phyloP scores from a whole-genome alignment of 2,329 filamentous ascomycete genomes.

The Fusarium pseudocircinatum region DNA sequence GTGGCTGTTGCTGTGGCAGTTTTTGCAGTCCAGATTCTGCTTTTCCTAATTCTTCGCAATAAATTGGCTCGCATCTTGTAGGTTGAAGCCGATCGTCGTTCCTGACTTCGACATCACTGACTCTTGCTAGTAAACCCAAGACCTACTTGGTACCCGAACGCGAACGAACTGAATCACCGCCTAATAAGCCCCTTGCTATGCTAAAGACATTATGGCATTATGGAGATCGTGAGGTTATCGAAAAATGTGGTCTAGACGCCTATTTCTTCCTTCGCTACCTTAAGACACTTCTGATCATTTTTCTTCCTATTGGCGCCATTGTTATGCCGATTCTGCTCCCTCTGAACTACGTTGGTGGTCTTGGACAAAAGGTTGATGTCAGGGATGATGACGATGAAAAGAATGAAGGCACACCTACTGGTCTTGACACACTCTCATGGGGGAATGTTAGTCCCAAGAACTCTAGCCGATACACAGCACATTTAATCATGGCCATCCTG shows the following conservation, averaged over 20 bases:
- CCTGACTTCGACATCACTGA: too few relatives aligned
- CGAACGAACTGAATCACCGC: conserved; percentile 82
- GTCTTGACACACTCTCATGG: conserved; percentile 86
- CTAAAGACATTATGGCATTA: conserved; percentile 71
- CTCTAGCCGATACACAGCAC: conserved; percentile 80
- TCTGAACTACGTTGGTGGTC: conserved; percentile 79
- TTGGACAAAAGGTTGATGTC: conserved; percentile 63
- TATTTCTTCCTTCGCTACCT: conserved; percentile 97
- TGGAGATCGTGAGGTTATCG: conserved; percentile 83
- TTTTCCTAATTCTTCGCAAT: too few relatives aligned
- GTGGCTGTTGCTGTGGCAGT: too few relatives aligned
- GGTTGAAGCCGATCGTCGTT: too few relatives aligned
- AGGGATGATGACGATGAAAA: conserved; percentile 39
- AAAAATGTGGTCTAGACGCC: conserved; percentile 94
- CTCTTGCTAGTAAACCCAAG: conserved; percentile 67
- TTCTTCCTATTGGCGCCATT: conserved; percentile 80
- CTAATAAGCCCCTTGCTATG: conserved; percentile 56
- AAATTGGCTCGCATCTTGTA: too few relatives aligned
- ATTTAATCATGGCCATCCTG: conserved; percentile 80
- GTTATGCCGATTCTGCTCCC: conserved; percentile 88
- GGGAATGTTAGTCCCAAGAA: conserved; percentile 79
- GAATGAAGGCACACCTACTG: conserved; percentile 54
- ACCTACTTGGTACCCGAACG: conserved; percentile 88
- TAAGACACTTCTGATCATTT: conserved; percentile 83
- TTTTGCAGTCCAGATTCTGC: too few relatives aligned